Evolutionary conservation across 768 basidiomycete species (phyloP), one percentile per base, ranked within the genome.

Genomic region (Gyrodon lividus): DNA sequence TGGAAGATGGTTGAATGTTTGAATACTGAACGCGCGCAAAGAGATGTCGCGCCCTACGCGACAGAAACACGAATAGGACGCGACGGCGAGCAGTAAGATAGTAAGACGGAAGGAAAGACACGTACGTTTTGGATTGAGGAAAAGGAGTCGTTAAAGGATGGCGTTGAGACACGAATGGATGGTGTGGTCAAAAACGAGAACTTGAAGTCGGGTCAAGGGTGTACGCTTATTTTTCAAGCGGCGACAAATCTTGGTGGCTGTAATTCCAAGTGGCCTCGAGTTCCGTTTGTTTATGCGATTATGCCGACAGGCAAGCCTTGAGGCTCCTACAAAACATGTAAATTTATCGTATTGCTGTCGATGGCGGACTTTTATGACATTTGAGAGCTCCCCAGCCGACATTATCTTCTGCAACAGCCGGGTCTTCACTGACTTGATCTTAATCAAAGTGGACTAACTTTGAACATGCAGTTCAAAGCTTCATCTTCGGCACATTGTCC

Each of bases 171-270:
- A 68, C 64, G 58, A 58, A 64, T 55, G 61, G 64, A 59, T 68
- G 66, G 63, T 52, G 61, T 65, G 63, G 67, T 70, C 67, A 46
- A 69, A 69, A 69, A 70, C 52, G 40, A 70, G 61, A 63, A 57
- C 55, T 28, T 54, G 45, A 47, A 57, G 62, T 60, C 69, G 67
- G 69, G 67, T 70, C 65, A 70, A 69, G 67, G 69, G 67, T 67
- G 69, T 60, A 39, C 69, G 67, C 67, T 61, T 69, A 57, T 63
- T 69, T 69, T 69, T 69, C 52, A 67, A 65, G 67, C 67, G 67
- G 67, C 65, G 67, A 67, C 59, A 23, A 14, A 60, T 47, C 31
- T n/a, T 0, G 1, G 67, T 69, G 67, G 67, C 69, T 20, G 57
- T 62, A 52, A 14, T 0, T 16, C 48, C 30, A 24, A 26, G 9